phyloP scores from a whole-genome alignment of 352 stramenopile species.

The Detonula confervacea region DNA sequence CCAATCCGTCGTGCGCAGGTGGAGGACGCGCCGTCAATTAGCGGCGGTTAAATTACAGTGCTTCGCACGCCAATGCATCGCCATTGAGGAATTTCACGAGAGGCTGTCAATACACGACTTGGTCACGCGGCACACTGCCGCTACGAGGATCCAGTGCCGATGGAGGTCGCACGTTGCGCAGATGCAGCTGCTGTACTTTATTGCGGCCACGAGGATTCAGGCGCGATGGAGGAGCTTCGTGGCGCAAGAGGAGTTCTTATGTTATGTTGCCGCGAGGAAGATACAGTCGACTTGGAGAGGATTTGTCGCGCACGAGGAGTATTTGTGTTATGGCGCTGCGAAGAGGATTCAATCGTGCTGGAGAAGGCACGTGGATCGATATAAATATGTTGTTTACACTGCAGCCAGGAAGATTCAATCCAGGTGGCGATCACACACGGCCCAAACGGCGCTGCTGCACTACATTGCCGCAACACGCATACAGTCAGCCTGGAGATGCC shows the following conservation, averaged over 20 bases:
- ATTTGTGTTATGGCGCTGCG: no score
- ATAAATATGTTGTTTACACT: conserved; percentile 10
- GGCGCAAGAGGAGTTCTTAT: neutral
- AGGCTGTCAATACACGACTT: conserved; percentile 31
- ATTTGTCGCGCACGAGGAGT: no score
- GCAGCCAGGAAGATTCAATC: conserved; percentile 58
- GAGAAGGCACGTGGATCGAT: conserved; percentile 2
- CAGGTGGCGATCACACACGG: conserved; percentile 35
- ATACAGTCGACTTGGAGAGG: no score
- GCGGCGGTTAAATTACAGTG: conserved; percentile 23
- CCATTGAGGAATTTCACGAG: conserved; percentile 24
- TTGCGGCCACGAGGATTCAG: conserved; percentile 22
- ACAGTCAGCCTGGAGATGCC: neutral
- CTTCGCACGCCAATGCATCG: conserved; percentile 17
- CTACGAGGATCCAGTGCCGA: conserved; percentile 62
- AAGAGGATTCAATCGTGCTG: conserved; percentile 68
- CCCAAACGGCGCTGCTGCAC: neutral
- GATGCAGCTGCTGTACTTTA: neutral
- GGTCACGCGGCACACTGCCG: conserved; percentile 18
- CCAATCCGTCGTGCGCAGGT: conserved; percentile 67
- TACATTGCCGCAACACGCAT: neutral
- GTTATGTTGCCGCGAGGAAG: conserved; percentile 29
- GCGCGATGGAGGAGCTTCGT: conserved; percentile 14
- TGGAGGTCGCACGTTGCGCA: conserved; percentile 31
- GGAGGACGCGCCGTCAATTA: conserved; percentile 17